Evolutionary conservation across 1,139 yeast species (phyloP).

Genomic region (Debaryomycetaceae sp.): DNA sequence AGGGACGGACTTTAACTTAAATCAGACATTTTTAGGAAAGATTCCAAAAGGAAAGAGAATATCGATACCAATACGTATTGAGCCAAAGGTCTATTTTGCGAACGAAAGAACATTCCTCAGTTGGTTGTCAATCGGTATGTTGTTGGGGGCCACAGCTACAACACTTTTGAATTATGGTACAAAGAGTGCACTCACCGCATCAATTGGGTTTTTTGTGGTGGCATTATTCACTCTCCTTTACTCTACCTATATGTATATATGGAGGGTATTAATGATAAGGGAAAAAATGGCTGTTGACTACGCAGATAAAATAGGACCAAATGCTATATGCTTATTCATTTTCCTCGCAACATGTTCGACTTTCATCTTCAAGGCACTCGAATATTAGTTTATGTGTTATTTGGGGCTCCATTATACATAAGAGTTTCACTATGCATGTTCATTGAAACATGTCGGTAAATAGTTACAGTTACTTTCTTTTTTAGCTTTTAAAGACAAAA

Average conservation of each 20-base stretch:
- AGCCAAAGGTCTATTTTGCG: constrained; percentile 83
- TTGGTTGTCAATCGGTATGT: constrained; percentile 73
- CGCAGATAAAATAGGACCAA: constrained; percentile 88
- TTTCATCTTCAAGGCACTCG: constrained; percentile 54
- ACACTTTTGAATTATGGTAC: constrained; percentile 70
- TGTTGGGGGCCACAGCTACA: constrained; percentile 71
- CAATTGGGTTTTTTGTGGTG: constrained; percentile 84
- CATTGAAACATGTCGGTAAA: neutral
- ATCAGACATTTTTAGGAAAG: constrained; percentile 41
- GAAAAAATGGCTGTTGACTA: constrained; percentile 78
- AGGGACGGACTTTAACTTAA: constrained; percentile 74
- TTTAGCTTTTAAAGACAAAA: no score
- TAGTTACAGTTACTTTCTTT: neutral
- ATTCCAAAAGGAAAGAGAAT: constrained; percentile 80
- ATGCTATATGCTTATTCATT: constrained; percentile 70
- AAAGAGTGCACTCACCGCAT: constrained; percentile 68
- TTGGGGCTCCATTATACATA: neutral
- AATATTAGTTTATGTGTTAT: constrained; percentile 9
- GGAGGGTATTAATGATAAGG: constrained; percentile 83
- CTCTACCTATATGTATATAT: constrained; percentile 71
- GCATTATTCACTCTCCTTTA: constrained; percentile 72
- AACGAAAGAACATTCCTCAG: constrained; percentile 77
- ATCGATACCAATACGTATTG: constrained; percentile 75
- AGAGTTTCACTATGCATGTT: neutral
- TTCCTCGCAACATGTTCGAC: constrained; percentile 72